Conservation (phyloP, 129 eudicot genomes). For the Flaveria linearis region DNA sequence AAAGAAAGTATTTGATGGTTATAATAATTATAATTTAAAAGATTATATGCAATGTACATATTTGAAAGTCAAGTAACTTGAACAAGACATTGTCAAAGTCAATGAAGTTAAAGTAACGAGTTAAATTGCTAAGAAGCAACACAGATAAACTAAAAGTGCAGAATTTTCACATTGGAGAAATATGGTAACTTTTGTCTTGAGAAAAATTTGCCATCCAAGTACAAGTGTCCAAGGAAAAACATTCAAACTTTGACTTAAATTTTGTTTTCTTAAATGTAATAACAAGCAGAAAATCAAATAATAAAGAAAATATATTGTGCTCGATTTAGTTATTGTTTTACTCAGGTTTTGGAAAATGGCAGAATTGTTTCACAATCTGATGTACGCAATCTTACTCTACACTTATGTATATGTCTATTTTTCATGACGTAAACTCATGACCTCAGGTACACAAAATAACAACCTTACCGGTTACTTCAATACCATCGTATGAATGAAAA, state of each 20-base stretch:
- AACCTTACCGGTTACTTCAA: too few relatives aligned
- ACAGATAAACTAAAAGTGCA: not conserved
- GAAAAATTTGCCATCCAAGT: not conserved
- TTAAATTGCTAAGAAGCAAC: slow-evolving; percentile 20
- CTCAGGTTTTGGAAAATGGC: too few relatives aligned
- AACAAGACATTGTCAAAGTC: slow-evolving; percentile 4
- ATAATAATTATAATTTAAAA: not conserved
- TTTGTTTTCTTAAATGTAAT: too few relatives aligned
- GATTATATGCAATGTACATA: not conserved
- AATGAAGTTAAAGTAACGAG: slow-evolving; percentile 15
- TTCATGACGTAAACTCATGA: too few relatives aligned
- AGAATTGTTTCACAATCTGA: too few relatives aligned
- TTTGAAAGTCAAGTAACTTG: not conserved
- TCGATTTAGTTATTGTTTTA: too few relatives aligned
- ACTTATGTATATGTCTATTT: too few relatives aligned
- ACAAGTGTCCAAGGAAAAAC: not conserved
- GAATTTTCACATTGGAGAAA: not conserved
- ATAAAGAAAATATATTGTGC: too few relatives aligned
- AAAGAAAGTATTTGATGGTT: not conserved
- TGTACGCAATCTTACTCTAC: too few relatives aligned
- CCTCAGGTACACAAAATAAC: too few relatives aligned
- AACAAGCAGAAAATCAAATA: too few relatives aligned
- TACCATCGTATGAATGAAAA: too few relatives aligned
- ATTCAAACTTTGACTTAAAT: not conserved
- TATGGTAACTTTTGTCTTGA: not conserved